These are phyloP conservation scores for Chalciporus piperatus DNA, from an alignment of 768 basidiomycete species.

Conservation along the genomic window DNA sequence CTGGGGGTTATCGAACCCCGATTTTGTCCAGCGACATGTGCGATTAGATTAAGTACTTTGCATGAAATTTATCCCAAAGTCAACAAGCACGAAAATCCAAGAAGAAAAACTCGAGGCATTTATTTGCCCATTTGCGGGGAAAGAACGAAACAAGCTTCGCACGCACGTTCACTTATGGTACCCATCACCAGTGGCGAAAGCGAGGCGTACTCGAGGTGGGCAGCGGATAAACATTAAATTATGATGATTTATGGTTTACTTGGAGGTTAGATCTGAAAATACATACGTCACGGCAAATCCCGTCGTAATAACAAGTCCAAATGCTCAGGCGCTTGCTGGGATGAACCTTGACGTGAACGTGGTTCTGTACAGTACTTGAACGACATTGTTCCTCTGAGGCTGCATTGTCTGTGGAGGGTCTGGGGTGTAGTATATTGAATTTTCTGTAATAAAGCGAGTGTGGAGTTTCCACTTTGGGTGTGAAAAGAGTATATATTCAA, in stretches of 20 bases:
- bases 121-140: slow-evolving; percentile 10
- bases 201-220: slow-evolving; percentile 13
- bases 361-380: neutral
- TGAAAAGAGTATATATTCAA: slow-evolving; percentile 24
- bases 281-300: neutral
- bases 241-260: neutral
- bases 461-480: slow-evolving; percentile 12
- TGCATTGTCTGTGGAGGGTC: slow-evolving; percentile 8
- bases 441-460: slow-evolving; percentile 20
- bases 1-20: neutral
- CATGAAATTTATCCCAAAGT: neutral
- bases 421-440: neutral
- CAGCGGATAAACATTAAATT: neutral
- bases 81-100: slow-evolving; percentile 1
- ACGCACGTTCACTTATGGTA: slow-evolving; percentile 25
- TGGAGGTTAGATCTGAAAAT: neutral
- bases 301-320: neutral
- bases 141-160: slow-evolving; percentile 21
- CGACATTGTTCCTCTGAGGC: neutral
- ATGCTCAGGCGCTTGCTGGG: neutral
- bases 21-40: neutral
- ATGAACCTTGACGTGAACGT: neutral
- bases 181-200: slow-evolving; percentile 16
- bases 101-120: slow-evolving; percentile 11
- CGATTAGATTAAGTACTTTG: neutral